Evolutionary conservation across 192 early-diverging fungal genomes (phyloP).

Genomic region (Podila clonocystis): DNA sequence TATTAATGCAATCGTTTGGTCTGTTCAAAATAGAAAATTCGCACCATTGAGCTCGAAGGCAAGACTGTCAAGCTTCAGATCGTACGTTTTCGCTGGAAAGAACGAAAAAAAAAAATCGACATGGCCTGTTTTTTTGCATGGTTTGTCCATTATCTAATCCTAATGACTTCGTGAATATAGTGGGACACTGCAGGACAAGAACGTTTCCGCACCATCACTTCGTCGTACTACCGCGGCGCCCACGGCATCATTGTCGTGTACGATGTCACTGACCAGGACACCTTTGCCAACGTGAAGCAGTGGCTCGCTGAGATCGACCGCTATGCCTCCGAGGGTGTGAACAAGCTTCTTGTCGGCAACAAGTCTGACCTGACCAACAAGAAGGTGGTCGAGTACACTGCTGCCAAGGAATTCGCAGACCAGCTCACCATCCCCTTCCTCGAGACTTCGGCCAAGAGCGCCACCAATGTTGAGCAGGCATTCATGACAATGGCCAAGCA

Average conservation of each 20-base stretch:
- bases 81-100: constrained; percentile 58
- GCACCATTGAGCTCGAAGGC: constrained; percentile 98
- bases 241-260: constrained; percentile 99
- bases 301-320: constrained; percentile 99
- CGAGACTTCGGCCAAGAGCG: constrained; percentile 98
- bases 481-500: constrained; percentile 99
- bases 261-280: constrained; percentile 96
- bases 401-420: constrained; percentile 93
- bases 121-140: background rate
- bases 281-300: constrained; percentile 96
- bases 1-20: background rate
- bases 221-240: constrained; percentile 96
- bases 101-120: too few relatives aligned
- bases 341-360: constrained; percentile 98
- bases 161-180: background rate
- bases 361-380: constrained; percentile 96
- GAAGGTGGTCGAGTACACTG: constrained; percentile 80
- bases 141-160: background rate
- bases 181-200: constrained; percentile 88
- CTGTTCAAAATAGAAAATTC: constrained; percentile 82
- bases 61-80: constrained; percentile 99
- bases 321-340: constrained; percentile 96
- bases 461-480: constrained; percentile 98
- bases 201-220: constrained; percentile 98
- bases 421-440: constrained; percentile 90